phyloP scores from a whole-genome alignment of 805 yeast genomes.

The Saccharomycopsis fibuligera region DNA sequence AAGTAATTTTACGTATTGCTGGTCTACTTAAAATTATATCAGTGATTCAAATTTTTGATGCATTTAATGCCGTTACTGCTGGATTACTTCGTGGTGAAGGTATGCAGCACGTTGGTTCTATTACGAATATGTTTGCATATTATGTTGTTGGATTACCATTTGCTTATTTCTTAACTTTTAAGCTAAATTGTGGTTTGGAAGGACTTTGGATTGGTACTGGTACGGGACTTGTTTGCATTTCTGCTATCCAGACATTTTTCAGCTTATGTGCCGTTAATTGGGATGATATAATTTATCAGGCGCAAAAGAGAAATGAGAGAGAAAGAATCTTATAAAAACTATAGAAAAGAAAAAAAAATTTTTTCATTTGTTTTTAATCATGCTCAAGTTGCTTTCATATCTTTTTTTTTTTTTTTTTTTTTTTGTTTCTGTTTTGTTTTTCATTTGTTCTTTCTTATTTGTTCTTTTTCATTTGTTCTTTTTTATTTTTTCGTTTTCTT shows the following conservation, averaged over 20 bases:
- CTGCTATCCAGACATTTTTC: constrained; percentile 34
- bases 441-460: too few relatives aligned
- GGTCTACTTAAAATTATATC: constrained; percentile 58
- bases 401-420: too few relatives aligned
- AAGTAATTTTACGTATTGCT: constrained; percentile 45
- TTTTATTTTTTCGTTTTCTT: too few relatives aligned
- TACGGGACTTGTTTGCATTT: constrained; percentile 44
- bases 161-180: constrained; percentile 48
- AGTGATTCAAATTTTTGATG: constrained; percentile 64
- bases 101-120: constrained; percentile 57
- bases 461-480: too few relatives aligned
- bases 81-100: constrained; percentile 80
- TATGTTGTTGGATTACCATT: constrained; percentile 60
- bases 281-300: constrained; percentile 14
- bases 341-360: not conserved
- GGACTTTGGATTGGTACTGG: constrained; percentile 65
- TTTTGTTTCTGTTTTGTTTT: not conserved
- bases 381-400: too few relatives aligned
- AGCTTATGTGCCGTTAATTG: constrained; percentile 12
- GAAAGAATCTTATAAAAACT: constrained; percentile 10
- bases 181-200: constrained; percentile 40
- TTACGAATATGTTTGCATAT: constrained; percentile 49
- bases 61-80: constrained; percentile 63
- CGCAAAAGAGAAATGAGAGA: constrained; percentile 13
- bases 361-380: not conserved